Conservation (phyloP, 2,329 filamentous ascomycete genomes). For the Nothophoma quercina region DNA sequence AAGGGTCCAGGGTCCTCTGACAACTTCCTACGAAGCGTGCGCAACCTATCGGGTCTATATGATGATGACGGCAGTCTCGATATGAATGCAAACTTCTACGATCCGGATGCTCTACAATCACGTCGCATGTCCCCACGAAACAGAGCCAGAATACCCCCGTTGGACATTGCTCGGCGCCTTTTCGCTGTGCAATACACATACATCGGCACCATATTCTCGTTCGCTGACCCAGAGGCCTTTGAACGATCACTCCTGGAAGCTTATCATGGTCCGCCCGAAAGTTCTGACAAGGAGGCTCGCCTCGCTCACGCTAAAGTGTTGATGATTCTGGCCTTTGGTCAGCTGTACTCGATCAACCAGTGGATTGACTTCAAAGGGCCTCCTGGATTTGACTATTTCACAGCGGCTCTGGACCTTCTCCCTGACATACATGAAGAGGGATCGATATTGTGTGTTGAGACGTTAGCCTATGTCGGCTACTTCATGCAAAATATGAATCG, state of each 20-base stretch:
- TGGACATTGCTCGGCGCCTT: slow-evolving; percentile 6
- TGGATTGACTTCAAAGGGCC: slow-evolving; percentile 10
- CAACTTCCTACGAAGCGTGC: slow-evolving; percentile 8
- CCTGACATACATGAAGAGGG: slow-evolving; percentile 9
- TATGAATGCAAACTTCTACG: slow-evolving; percentile 6
- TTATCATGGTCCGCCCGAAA: slow-evolving; percentile 1
- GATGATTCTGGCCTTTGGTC: slow-evolving; percentile 8
- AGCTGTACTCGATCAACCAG: slow-evolving; percentile 11
- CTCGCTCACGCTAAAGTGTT: slow-evolving; percentile 7
- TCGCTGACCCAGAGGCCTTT: slow-evolving; percentile 7
- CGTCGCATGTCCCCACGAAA: slow-evolving; percentile 2
- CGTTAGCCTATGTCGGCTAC: slow-evolving; percentile 10
- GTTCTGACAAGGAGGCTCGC: neutral
- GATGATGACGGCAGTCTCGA: slow-evolving; percentile 9
- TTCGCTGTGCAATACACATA: slow-evolving; percentile 11
- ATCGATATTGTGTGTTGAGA: slow-evolving; percentile 6
- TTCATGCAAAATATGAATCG: slow-evolving; percentile 14
- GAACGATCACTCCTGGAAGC: slow-evolving; percentile 4
- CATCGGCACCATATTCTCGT: slow-evolving; percentile 7
- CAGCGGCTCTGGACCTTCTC: slow-evolving; percentile 7
- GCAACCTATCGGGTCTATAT: slow-evolving; percentile 7
- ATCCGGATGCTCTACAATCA: slow-evolving; percentile 11
- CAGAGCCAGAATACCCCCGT: slow-evolving; percentile 1
- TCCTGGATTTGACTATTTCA: slow-evolving; percentile 11
- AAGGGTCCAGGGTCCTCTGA: slow-evolving; percentile 8